Evolutionary conservation across 176 grass and related monocot genomes (phyloP).

Genomic region (Aegilops tauschii): DNA sequence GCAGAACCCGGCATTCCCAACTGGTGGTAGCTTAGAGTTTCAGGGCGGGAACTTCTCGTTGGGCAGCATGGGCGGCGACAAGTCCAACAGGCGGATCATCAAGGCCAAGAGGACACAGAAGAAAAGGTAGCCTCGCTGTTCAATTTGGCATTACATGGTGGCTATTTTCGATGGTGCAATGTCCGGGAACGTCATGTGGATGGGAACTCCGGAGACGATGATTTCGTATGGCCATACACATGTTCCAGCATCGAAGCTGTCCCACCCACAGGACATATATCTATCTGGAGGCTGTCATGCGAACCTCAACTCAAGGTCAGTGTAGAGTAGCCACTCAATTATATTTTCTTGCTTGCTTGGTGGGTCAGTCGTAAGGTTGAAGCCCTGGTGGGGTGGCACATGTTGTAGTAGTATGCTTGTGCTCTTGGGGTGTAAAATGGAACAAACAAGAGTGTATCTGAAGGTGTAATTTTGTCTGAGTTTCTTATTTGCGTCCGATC

Average conservation of each 20-base stretch:
- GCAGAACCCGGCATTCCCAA: conserved; percentile 38
- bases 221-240: conserved; percentile 9
- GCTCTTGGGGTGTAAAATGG: conserved; percentile 54
- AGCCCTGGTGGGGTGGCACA: conserved; percentile 6
- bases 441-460: conserved; percentile 21
- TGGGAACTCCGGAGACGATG: neutral
- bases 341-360: conserved; percentile 2
- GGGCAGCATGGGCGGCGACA: conserved; percentile 52
- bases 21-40: conserved; percentile 55
- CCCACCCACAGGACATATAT: neutral
- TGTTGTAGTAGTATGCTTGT: conserved; percentile 35
- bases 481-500: conserved; percentile 23
- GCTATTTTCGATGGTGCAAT: neutral
- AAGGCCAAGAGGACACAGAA: conserved; percentile 46
- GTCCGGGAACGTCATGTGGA: neutral
- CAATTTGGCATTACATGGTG: neutral
- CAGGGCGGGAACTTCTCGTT: conserved; percentile 58
- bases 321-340: conserved; percentile 11
- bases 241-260: neutral
- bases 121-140: conserved; percentile 32
- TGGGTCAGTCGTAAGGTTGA: neutral
- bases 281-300: conserved; percentile 6
- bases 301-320: conserved; percentile 28
- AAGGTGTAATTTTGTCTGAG: conserved; percentile 39
- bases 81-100: conserved; percentile 50